Percentiles rank a stretch among this genome's conserved stretches.
These are phyloP conservation scores for Cladophialophora yegresii DNA, from an alignment of 2,329 filamentous ascomycete genomes.

Conservation along the genomic window DNA sequence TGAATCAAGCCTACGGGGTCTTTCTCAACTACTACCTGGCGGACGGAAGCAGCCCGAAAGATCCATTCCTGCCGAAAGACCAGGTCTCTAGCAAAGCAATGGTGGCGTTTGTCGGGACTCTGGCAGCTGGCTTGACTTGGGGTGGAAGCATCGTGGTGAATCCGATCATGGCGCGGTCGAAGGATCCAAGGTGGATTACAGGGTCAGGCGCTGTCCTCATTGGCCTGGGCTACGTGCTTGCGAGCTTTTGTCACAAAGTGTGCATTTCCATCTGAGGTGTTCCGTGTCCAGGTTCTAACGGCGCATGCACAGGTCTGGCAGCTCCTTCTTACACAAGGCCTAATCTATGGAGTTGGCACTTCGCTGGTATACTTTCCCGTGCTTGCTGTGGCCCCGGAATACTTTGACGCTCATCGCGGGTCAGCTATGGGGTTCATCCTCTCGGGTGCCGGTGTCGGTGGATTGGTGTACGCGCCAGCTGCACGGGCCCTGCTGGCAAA, in stretches of 20 bases:
- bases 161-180: conserved; percentile 50
- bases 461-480: conserved; percentile 55
- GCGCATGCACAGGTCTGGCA: conserved; percentile 56
- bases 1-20: conserved; percentile 55
- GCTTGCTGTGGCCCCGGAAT: conserved; percentile 61
- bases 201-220: conserved; percentile 48
- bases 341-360: conserved; percentile 64
- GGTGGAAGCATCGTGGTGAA: conserved; percentile 54
- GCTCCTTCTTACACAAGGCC: conserved; percentile 61
- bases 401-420: conserved; percentile 60
- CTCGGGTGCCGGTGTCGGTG: conserved; percentile 61
- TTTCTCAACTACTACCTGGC: conserved; percentile 54
- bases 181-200: conserved; percentile 46
- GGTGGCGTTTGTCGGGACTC: conserved; percentile 53
- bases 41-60: conserved; percentile 39
- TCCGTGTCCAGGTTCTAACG: not conserved
- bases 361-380: conserved; percentile 62
- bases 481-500: conserved; percentile 39
- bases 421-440: conserved; percentile 63
- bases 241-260: conserved; percentile 41
- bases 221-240: conserved; percentile 49
- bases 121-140: conserved; percentile 55
- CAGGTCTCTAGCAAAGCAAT: conserved; percentile 46
- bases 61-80: conserved; percentile 45
- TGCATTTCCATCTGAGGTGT: not conserved